Percentiles rank a stretch among this genome's conserved stretches.
Evolutionary conservation across 495 filamentous ascomycete species (phyloP).

Genomic region (Xylaria venustula): DNA sequence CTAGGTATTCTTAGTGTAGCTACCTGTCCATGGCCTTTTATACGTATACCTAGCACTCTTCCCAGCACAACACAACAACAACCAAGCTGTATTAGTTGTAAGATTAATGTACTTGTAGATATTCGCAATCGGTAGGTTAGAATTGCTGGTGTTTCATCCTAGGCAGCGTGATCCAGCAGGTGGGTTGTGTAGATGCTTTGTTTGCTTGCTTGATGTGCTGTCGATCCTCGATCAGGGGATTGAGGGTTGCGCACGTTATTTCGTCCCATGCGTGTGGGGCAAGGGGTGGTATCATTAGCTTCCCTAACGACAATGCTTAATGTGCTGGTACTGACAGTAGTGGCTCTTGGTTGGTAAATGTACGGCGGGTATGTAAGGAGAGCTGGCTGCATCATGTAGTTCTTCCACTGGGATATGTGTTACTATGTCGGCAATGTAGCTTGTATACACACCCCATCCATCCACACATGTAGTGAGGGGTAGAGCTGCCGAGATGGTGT

Average conservation of each 20-base stretch:
- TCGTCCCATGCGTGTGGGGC: conserved; percentile 18
- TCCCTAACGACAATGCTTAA: not conserved
- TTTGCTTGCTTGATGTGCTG: not conserved
- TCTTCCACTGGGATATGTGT: too few relatives aligned
- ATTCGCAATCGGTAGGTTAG: too few relatives aligned
- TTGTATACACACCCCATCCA: not conserved
- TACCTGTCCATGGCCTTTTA: too few relatives aligned
- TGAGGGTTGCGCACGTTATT: conserved; percentile 9
- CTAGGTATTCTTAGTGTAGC: too few relatives aligned
- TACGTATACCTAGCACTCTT: too few relatives aligned
- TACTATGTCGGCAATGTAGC: not conserved
- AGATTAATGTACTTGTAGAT: too few relatives aligned
- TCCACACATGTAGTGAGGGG: not conserved
- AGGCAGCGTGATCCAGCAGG: not conserved
- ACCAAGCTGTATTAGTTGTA: too few relatives aligned
- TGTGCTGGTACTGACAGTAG: not conserved
- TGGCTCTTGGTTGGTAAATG: not conserved
- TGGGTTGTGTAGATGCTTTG: not conserved
- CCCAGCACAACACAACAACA: too few relatives aligned
- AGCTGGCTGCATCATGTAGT: not conserved
- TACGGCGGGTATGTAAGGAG: conserved; percentile 14
- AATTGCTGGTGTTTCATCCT: too few relatives aligned
- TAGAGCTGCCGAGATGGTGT: not conserved
- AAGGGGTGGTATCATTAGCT: not conserved
- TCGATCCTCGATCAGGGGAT: conserved; percentile 8